Conservation (phyloP, 129 eudicot genomes). For the Artemisia annua region DNA sequence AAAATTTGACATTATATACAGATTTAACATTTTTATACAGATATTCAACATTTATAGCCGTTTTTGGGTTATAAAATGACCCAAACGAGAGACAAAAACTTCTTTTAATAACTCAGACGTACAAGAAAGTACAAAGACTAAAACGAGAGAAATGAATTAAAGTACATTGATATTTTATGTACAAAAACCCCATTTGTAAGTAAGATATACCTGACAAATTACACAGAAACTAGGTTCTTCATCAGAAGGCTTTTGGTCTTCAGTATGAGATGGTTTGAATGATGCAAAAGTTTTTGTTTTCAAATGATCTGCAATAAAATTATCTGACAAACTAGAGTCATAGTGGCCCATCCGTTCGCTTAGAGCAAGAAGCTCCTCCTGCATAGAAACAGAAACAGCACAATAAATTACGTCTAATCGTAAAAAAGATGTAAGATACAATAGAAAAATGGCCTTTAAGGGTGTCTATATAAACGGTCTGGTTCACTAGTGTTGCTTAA, state of each 20-base stretch:
- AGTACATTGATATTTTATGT: too few relatives aligned
- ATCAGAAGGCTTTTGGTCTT: conserved; percentile 38
- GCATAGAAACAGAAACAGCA: background rate
- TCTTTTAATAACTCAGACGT: too few relatives aligned
- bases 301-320: conserved; percentile 42
- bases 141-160: too few relatives aligned
- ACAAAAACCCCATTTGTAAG: too few relatives aligned
- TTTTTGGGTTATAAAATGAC: too few relatives aligned
- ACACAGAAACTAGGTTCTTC: conserved; percentile 62
- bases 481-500: conserved; percentile 1
- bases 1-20: too few relatives aligned
- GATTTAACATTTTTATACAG: too few relatives aligned
- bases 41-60: too few relatives aligned
- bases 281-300: conserved; percentile 43
- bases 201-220: conserved; percentile 66
- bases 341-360: conserved; percentile 73
- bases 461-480: background rate
- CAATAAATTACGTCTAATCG: background rate
- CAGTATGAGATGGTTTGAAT: conserved; percentile 22
- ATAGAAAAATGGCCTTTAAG: conserved; percentile 10
- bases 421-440: conserved; percentile 5
- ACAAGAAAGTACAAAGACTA: too few relatives aligned
- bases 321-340: conserved; percentile 64
- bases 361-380: conserved; percentile 95
- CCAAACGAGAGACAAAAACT: too few relatives aligned